Percentiles rank a stretch among this genome's conserved stretches.
phyloP scores from a whole-genome alignment of 805 yeast species.

The Metschnikowia rubicola region DNA sequence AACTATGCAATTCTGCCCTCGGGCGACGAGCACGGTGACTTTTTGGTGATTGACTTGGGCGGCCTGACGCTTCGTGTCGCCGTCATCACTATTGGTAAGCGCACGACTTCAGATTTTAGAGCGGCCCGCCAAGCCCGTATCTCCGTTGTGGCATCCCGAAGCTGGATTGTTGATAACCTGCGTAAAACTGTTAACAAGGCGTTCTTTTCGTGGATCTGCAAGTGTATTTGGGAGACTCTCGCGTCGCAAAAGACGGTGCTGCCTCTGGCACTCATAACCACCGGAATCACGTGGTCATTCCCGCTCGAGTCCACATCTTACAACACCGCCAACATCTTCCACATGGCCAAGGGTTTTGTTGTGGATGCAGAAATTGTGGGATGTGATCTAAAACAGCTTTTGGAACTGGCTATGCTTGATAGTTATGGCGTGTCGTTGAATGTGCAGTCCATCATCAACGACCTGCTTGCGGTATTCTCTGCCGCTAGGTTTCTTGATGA shows the following conservation, averaged over 20 bases:
- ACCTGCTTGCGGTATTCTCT: slow-evolving; percentile 61
- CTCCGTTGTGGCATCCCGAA: slow-evolving; percentile 26
- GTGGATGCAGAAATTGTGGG: slow-evolving; percentile 41
- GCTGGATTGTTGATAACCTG: slow-evolving; percentile 38
- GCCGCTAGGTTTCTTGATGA: slow-evolving; percentile 45
- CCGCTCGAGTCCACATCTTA: slow-evolving; percentile 44
- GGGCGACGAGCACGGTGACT: slow-evolving; percentile 36
- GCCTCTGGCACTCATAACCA: slow-evolving; percentile 21
- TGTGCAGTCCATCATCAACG: slow-evolving; percentile 53
- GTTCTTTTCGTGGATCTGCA: slow-evolving; percentile 39
- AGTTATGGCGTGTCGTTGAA: slow-evolving; percentile 26
- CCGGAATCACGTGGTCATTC: slow-evolving; percentile 58
- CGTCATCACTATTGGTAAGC: slow-evolving; percentile 29
- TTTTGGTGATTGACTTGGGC: slow-evolving; percentile 51
- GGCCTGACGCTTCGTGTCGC: slow-evolving; percentile 52
- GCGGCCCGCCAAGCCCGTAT: slow-evolving; percentile 21
- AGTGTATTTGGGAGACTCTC: slow-evolving; percentile 29
- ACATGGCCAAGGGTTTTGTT: slow-evolving; percentile 61
- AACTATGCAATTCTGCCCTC: slow-evolving; percentile 36
- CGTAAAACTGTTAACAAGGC: slow-evolving; percentile 36
- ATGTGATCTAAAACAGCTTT: slow-evolving; percentile 38
- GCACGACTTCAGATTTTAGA: background rate
- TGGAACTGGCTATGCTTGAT: slow-evolving; percentile 31
- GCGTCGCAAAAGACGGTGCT: slow-evolving; percentile 17
- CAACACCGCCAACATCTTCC: slow-evolving; percentile 44